Base-by-base conservation (phyloP, 2,329 filamentous ascomycete genomes). In the Trichoderma sp. region DNA sequence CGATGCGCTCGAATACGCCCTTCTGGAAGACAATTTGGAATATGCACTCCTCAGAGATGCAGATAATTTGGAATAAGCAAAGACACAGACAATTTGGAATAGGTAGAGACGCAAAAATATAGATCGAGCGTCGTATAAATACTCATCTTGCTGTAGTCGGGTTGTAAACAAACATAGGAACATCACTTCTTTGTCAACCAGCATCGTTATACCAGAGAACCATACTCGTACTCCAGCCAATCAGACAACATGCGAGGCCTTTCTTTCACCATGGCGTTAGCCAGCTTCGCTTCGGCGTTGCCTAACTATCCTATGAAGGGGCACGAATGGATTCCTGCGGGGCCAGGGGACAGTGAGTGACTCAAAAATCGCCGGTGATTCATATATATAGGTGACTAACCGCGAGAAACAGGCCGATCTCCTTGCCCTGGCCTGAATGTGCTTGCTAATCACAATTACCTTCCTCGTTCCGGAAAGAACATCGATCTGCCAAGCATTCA, bases 351-450 rank as follows among this genome's bases (percentile, higher is more conserved):
- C 20, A 50, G 66, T 68, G 28, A 12, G 36, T 26, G 59, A 15
- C 4, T 8, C 2, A 59, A 61, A 12, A 9, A 13, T 2, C 26
- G 32, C 53, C 23, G 15, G 12, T n/a, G 8, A 20, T 26, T 30
- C n/a, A 68, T 61, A 11, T 6, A 6, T 17, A 34, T 4, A 34
- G 17, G 39, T 1, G 23, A 34, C 55, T 68, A 36, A 68, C 23
- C 47, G 1, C 20, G 15, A 8, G 23, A 2, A 5, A n/a, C 28
- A 68, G 66, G 66, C 8, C 66, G 66, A 61, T 68, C 66, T 7
- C 66, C 74, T 93, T 91, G 7, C 93, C 93, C 53, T 9, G 71
- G 59, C 13, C 30, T 73, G 32, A 73, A 73, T 12, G 61, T 58
- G n/a, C 57, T 73, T 13, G 71, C 71, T 6, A 73, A 73, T 23